Evolutionary conservation across 208 protist species (phyloP).

Genomic region (Crithidia expoeki): DNA sequence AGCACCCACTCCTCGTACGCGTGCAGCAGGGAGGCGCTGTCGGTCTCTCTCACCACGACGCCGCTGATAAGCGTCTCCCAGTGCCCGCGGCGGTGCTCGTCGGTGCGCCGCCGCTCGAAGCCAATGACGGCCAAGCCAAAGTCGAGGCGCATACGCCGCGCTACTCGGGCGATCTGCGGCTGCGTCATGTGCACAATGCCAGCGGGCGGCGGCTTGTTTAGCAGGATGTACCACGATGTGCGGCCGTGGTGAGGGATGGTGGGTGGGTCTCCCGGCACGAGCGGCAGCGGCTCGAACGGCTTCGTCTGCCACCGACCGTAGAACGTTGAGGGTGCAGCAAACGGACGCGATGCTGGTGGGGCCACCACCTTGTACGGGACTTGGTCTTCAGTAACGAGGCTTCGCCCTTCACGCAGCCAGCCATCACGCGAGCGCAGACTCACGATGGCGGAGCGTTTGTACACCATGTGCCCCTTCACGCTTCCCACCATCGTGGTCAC

Average conservation of each 20-base stretch:
- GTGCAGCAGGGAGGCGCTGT: slow-evolving; percentile 50
- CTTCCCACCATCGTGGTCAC: slow-evolving; percentile 73
- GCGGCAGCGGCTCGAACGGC: slow-evolving; percentile 77
- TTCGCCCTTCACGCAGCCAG: slow-evolving; percentile 85
- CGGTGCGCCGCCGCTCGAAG: slow-evolving; percentile 67
- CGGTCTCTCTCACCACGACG: slow-evolving; percentile 74
- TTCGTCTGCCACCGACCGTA: slow-evolving; percentile 89
- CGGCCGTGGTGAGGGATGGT: slow-evolving; percentile 74
- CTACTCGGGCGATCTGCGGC: slow-evolving; percentile 81
- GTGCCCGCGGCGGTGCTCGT: slow-evolving; percentile 67
- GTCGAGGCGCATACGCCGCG: slow-evolving; percentile 80
- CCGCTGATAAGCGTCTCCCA: slow-evolving; percentile 86
- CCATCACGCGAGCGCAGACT: slow-evolving; percentile 84
- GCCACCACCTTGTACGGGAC: slow-evolving; percentile 79
- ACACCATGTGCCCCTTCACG: slow-evolving; percentile 86
- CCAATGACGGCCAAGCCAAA: slow-evolving; percentile 80
- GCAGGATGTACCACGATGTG: slow-evolving; percentile 86
- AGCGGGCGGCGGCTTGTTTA: slow-evolving; percentile 48
- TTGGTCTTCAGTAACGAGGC: slow-evolving; percentile 61
- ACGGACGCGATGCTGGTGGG: slow-evolving; percentile 85
- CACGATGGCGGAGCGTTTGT: slow-evolving; percentile 87
- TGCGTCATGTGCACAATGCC: slow-evolving; percentile 76
- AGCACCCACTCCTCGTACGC: slow-evolving; percentile 89
- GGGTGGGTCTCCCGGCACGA: slow-evolving; percentile 51
- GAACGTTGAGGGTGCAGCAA: slow-evolving; percentile 67